These are phyloP conservation scores for Sporobolomyces roseus DNA, from an alignment of 768 basidiomycete species.

Conservation along the genomic window DNA sequence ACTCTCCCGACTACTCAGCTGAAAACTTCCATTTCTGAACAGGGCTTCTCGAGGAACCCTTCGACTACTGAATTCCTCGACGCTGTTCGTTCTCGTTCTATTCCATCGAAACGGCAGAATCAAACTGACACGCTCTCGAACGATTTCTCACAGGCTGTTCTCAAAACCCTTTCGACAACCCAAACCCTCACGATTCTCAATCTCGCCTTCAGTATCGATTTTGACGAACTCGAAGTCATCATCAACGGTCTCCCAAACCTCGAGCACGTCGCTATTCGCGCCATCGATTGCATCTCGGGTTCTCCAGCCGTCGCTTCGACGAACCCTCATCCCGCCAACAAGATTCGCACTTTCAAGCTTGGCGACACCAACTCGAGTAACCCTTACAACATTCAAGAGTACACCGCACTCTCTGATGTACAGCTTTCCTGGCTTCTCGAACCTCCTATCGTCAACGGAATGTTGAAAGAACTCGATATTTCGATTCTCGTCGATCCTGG, in stretches of 20 bases:
- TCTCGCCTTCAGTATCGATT: constrained; percentile 20
- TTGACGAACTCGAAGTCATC: constrained; percentile 30
- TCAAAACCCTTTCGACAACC: constrained; percentile 14
- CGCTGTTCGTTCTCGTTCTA: neutral
- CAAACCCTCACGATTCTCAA: neutral
- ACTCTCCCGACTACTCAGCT: too few relatives aligned
- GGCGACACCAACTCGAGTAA: neutral
- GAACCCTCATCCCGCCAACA: constrained; percentile 10
- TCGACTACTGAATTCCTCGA: constrained; percentile 10
- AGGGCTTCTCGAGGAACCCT: neutral
- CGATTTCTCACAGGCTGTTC: constrained; percentile 2
- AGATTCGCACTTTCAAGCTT: constrained; percentile 6
- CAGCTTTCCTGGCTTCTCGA: constrained; percentile 30
- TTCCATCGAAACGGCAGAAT: too few relatives aligned
- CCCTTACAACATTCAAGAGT: neutral
- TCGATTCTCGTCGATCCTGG: neutral
- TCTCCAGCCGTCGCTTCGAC: neutral
- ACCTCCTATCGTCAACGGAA: constrained; percentile 6
- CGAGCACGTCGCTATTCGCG: constrained; percentile 1
- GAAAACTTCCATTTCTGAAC: too few relatives aligned
- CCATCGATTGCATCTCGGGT: constrained; percentile 5
- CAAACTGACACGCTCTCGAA: too few relatives aligned
- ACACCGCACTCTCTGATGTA: constrained; percentile 9
- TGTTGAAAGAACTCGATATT: constrained; percentile 13
- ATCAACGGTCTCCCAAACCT: constrained; percentile 13